phyloP scores from a whole-genome alignment of 768 basidiomycete species.

The Podaxis mareebaensis region DNA sequence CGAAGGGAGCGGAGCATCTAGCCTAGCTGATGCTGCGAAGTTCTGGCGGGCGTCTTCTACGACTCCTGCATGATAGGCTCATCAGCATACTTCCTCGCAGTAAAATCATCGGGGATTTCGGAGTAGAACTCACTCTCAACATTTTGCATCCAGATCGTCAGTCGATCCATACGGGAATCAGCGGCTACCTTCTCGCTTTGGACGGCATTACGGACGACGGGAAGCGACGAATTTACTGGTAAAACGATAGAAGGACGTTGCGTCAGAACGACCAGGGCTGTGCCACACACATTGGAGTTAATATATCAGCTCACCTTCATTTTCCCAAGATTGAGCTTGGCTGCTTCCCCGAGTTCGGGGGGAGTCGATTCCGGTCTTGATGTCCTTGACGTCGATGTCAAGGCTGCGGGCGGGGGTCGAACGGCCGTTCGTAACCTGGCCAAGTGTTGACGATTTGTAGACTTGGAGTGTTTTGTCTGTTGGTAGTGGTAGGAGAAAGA shows the following conservation, averaged over 20 bases:
- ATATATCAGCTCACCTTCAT: conserved; percentile 33
- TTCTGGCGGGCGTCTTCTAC: conserved; percentile 79
- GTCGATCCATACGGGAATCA: conserved; percentile 61
- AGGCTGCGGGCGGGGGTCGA: conserved; percentile 44
- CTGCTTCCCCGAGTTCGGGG: conserved; percentile 17
- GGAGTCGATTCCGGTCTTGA: conserved; percentile 14
- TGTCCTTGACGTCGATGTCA: conserved; percentile 33
- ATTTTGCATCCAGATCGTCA: conserved; percentile 81
- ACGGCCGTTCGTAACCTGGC: conserved; percentile 39
- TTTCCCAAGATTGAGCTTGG: conserved; percentile 49
- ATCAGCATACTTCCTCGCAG: not conserved
- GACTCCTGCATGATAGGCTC: conserved; percentile 52
- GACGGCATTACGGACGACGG: conserved; percentile 53
- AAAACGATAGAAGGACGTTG: not conserved
- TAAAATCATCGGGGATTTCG: not conserved
- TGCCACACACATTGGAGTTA: conserved; percentile 32
- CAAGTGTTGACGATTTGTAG: conserved; percentile 64
- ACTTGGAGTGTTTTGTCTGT: conserved; percentile 68
- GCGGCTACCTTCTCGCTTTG: conserved; percentile 53
- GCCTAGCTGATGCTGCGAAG: conserved; percentile 58
- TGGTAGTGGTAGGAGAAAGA: not conserved
- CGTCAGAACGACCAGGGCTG: conserved; percentile 28
- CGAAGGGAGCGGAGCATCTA: conserved; percentile 52
- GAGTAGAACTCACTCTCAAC: conserved; percentile 68
- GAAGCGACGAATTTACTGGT: conserved; percentile 50